These are phyloP conservation scores for Microbotryum scabiosae DNA, from an alignment of 1,284 basidiomycete species.

Conservation along the genomic window DNA sequence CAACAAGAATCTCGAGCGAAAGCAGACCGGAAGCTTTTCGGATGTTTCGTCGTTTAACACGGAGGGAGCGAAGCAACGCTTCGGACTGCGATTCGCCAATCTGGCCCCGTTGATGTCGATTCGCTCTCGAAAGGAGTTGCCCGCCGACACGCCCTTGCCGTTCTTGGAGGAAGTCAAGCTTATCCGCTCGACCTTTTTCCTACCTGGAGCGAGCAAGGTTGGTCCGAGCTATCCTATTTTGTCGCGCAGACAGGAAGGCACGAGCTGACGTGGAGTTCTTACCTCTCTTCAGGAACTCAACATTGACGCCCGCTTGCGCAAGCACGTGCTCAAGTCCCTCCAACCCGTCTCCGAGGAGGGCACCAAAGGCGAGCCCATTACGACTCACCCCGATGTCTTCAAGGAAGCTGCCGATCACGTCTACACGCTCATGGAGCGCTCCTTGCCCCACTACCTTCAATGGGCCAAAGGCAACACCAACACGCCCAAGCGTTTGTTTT, in stretches of 20 bases:
- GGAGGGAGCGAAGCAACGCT: neutral
- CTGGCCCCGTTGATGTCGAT: conserved; percentile 7
- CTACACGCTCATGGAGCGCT: conserved; percentile 14
- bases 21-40: neutral
- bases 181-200: conserved; percentile 12
- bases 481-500: conserved; percentile 11
- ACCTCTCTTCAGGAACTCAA: conserved; percentile 5
- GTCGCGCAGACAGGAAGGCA: no score
- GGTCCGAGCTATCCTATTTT: no score
- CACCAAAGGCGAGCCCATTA: conserved; percentile 1
- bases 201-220: conserved; percentile 8
- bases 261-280: no score
- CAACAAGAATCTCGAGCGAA: neutral
- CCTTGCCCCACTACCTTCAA: conserved; percentile 12
- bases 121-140: conserved; percentile 8
- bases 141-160: conserved; percentile 6
- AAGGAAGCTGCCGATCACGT: conserved; percentile 15
- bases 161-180: conserved; percentile 17
- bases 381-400: conserved; percentile 17
- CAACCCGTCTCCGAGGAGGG: conserved; percentile 7
- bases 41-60: conserved; percentile 1
- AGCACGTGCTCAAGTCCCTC: conserved; percentile 8
- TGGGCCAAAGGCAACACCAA: conserved; percentile 16
- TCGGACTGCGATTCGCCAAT: conserved; percentile 4
- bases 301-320: conserved; percentile 9